Evolutionary conservation across 345 rosid genomes (phyloP).

Genomic region (Excoecaria agallocha): DNA sequence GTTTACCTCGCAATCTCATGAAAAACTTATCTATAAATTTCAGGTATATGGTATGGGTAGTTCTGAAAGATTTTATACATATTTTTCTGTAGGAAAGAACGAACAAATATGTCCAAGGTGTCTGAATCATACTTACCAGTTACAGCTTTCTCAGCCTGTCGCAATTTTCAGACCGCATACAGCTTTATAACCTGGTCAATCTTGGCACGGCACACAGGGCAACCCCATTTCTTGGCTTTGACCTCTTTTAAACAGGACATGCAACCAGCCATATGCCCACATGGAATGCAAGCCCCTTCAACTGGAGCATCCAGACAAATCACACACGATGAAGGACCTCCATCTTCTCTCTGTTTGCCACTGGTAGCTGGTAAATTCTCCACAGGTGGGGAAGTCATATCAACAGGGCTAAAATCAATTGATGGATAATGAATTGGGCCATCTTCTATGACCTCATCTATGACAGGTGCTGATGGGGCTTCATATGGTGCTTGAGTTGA

Average conservation of each 20-base stretch:
- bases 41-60: no score
- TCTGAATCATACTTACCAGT: slow-evolving; percentile 8
- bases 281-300: slow-evolving; percentile 94
- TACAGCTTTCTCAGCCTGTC: background rate
- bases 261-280: slow-evolving; percentile 98
- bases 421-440: slow-evolving; percentile 80
- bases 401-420: slow-evolving; percentile 60
- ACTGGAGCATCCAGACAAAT: slow-evolving; percentile 92
- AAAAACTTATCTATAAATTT: no score
- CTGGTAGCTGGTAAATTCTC: slow-evolving; percentile 27
- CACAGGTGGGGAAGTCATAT: slow-evolving; percentile 32
- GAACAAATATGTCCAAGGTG: background rate
- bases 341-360: slow-evolving; percentile 47
- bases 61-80: no score
- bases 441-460: slow-evolving; percentile 44
- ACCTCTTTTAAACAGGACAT: slow-evolving; percentile 88
- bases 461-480: slow-evolving; percentile 56
- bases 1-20: no score
- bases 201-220: slow-evolving; percentile 92
- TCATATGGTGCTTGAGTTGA: slow-evolving; percentile 28
- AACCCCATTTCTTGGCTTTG: slow-evolving; percentile 81
- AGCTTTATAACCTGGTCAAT: slow-evolving; percentile 73
- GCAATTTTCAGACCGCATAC: slow-evolving; percentile 57
- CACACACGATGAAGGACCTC: slow-evolving; percentile 47
- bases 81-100: background rate